phyloP scores from a whole-genome alignment of 2,329 filamentous ascomycete genomes.

The Nemania serpens region DNA sequence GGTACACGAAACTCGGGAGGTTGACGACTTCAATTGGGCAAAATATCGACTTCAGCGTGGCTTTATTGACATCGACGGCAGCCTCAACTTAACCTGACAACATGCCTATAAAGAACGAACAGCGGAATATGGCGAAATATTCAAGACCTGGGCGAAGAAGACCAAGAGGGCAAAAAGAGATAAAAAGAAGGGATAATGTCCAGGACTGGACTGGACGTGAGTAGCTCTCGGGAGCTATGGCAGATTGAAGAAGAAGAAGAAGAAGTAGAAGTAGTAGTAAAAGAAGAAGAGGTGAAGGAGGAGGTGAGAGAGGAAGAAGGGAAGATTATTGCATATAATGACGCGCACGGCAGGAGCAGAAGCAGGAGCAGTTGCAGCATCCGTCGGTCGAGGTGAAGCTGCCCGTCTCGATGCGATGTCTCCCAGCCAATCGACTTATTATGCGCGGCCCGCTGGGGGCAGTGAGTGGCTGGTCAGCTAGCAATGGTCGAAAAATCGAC shows the following conservation, averaged over 20 bases:
- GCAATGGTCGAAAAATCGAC: slow-evolving; percentile 20
- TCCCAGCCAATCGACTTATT: slow-evolving; percentile 24
- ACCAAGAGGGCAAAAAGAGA: slow-evolving; percentile 2
- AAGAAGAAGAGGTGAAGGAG: not conserved
- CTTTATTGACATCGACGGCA: slow-evolving; percentile 14
- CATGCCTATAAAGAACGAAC: slow-evolving; percentile 6
- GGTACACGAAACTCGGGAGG: not conserved
- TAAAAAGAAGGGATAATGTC: slow-evolving; percentile 1
- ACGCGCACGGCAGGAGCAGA: slow-evolving; percentile 12
- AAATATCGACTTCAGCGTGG: not conserved
- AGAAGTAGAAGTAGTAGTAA: not conserved
- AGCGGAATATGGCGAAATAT: not conserved
- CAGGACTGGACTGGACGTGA: not conserved
- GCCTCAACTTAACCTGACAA: not conserved
- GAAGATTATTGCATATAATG: slow-evolving; percentile 14
- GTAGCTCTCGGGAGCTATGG: slow-evolving; percentile 7
- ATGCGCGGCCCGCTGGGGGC: not conserved
- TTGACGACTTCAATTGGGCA: slow-evolving; percentile 1
- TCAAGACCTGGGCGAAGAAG: slow-evolving; percentile 10
- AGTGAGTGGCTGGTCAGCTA: slow-evolving; percentile 27
- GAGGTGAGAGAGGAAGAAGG: not conserved
- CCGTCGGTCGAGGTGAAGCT: slow-evolving; percentile 15
- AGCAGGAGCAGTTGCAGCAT: not conserved
- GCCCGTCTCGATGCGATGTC: slow-evolving; percentile 9
- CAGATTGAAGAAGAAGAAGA: not conserved